Conservation (phyloP, 768 basidiomycete genomes). For the Kwoniella sp. region DNA sequence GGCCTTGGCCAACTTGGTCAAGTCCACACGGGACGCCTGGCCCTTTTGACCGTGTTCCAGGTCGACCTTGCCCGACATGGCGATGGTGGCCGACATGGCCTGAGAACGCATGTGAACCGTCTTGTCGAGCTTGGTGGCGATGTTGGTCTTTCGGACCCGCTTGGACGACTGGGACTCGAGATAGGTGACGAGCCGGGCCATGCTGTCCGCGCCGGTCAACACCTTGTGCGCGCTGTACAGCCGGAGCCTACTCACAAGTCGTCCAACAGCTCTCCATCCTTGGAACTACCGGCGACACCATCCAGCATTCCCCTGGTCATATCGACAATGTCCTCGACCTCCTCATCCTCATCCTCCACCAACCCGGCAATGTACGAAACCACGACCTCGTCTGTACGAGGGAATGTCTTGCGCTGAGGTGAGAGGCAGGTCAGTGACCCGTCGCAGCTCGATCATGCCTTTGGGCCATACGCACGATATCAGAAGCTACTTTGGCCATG, state of each 20-base stretch:
- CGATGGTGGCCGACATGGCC: conserved; percentile 49
- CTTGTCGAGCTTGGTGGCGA: conserved; percentile 45
- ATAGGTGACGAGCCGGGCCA: conserved; percentile 44
- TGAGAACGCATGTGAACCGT: conserved; percentile 49
- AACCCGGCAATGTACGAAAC: conserved; percentile 51
- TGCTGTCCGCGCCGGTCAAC: conserved; percentile 21
- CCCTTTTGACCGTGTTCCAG: conserved; percentile 50
- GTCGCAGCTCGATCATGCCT: neutral
- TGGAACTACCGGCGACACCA: conserved; percentile 23
- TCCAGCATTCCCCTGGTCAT: conserved; percentile 50
- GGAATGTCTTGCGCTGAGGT: conserved; percentile 47
- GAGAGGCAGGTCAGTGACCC: too few relatives aligned
- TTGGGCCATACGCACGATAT: conserved; percentile 10
- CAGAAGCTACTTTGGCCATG: conserved; percentile 20
- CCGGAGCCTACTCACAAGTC: conserved; percentile 42
- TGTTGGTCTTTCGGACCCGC: conserved; percentile 29
- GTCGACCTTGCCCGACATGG: conserved; percentile 50
- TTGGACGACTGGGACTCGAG: conserved; percentile 45
- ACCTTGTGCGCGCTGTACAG: neutral
- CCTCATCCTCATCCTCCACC: conserved; percentile 52
- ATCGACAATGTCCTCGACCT: conserved; percentile 50
- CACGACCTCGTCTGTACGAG: conserved; percentile 50
- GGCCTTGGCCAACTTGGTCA: conserved; percentile 66
- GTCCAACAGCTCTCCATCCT: conserved; percentile 33
- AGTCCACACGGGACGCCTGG: conserved; percentile 51